These are phyloP conservation scores for Pyrus pyrifolia DNA, from an alignment of 306 rosid species.

Conservation along the genomic window DNA sequence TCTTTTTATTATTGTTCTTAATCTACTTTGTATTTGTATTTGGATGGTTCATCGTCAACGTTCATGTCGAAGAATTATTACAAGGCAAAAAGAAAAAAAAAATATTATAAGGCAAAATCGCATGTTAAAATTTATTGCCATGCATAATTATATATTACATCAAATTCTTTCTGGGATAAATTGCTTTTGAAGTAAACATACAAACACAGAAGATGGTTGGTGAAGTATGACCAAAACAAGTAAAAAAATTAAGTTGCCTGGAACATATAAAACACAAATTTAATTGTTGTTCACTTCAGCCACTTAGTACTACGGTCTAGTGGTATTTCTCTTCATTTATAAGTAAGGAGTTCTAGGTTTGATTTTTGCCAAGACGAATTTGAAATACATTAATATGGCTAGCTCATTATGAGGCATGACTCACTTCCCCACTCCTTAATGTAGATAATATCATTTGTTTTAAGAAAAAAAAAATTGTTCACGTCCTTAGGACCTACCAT, in stretches of 20 bases:
- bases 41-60: not conserved
- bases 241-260: too few species aligned
- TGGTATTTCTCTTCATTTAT: too few species aligned
- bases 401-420: too few species aligned
- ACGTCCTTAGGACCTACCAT: not conserved
- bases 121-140: not conserved
- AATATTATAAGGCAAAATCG: not conserved
- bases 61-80: not conserved
- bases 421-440: too few species aligned
- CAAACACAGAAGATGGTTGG: too few species aligned
- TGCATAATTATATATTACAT: not conserved
- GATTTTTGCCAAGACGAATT: too few species aligned
- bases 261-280: not conserved
- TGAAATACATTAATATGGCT: too few species aligned
- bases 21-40: not conserved
- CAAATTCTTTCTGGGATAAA: not conserved
- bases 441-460: too few species aligned
- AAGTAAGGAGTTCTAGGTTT: too few species aligned
- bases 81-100: not conserved
- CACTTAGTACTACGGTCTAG: too few species aligned
- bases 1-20: not conserved
- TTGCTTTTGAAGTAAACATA: not conserved
- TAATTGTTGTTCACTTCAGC: not conserved
- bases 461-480: too few species aligned
- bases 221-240: not conserved